Conservation (phyloP, 202 grass and related monocot genomes). For the Miscanthus sacchariflorus region DNA sequence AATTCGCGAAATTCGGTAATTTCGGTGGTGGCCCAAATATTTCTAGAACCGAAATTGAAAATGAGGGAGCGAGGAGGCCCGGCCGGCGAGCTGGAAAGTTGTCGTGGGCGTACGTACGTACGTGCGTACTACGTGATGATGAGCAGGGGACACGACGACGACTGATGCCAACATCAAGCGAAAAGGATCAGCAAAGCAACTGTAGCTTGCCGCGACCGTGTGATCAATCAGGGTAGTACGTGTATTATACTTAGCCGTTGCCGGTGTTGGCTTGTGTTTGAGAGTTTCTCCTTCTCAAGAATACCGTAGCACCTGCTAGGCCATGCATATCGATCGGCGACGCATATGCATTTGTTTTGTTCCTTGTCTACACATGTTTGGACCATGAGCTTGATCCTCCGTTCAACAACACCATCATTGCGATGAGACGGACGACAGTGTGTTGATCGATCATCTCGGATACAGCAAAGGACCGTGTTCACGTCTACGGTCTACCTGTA, state of each 20-base stretch:
- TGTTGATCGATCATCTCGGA: neutral
- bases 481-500: neutral
- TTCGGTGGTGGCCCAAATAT: no score
- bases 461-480: neutral
- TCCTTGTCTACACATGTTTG: neutral
- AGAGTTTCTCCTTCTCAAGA: neutral
- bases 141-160: neutral
- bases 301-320: neutral
- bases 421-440: neutral
- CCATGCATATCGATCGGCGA: neutral
- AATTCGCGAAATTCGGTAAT: no score
- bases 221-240: neutral
- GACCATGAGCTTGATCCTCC: neutral
- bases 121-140: no score
- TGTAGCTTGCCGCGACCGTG: neutral
- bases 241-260: neutral
- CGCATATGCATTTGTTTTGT: neutral
- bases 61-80: no score
- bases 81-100: no score
- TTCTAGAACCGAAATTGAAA: no score
- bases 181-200: neutral
- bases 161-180: neutral
- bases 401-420: neutral
- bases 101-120: no score
- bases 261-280: neutral